Conservation (phyloP, 805 yeast species). For the Jamesozyma jinghongensis region DNA sequence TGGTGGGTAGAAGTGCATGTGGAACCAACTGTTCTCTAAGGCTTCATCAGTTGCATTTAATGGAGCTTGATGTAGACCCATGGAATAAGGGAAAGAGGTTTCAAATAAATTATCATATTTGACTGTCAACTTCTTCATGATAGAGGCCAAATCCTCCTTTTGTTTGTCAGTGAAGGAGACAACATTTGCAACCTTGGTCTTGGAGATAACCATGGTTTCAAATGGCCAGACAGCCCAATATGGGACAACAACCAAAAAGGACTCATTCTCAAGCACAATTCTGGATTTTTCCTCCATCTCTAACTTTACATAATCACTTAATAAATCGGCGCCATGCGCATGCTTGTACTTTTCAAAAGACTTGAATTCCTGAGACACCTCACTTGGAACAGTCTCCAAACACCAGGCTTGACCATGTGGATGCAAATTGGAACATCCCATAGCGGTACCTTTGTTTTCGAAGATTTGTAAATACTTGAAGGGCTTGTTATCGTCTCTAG, state of each 20-base stretch:
- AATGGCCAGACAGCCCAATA: conserved; percentile 83
- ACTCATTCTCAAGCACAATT: conserved; percentile 49
- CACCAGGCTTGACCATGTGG: conserved; percentile 84
- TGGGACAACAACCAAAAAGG: conserved; percentile 62
- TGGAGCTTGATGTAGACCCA: conserved; percentile 77
- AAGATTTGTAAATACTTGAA: conserved; percentile 58
- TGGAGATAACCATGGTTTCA: conserved; percentile 57
- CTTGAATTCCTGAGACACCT: conserved; percentile 49
- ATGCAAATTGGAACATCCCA: conserved; percentile 79
- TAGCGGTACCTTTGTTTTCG: conserved; percentile 69
- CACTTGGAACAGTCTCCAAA: conserved; percentile 54
- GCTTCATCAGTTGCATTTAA: conserved; percentile 38
- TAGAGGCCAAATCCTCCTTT: conserved; percentile 45
- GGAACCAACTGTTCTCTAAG: conserved; percentile 45
- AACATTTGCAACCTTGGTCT: conserved; percentile 43
- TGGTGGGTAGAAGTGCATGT: conserved; percentile 75
- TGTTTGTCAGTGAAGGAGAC: conserved; percentile 40
- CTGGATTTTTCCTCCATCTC: conserved; percentile 46
- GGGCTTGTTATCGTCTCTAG: conserved; percentile 33
- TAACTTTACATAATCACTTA: conserved; percentile 52
- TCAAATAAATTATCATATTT: conserved; percentile 63
- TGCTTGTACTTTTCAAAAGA: conserved; percentile 42
- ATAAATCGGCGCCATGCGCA: conserved; percentile 39
- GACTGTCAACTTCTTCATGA: conserved; percentile 44
- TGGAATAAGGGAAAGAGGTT: conserved; percentile 67